Evolutionary conservation across 129 eudicot genomes (phyloP), one percentile per base, ranked within the genome.

Genomic region (Saposhnikovia divaricata): DNA sequence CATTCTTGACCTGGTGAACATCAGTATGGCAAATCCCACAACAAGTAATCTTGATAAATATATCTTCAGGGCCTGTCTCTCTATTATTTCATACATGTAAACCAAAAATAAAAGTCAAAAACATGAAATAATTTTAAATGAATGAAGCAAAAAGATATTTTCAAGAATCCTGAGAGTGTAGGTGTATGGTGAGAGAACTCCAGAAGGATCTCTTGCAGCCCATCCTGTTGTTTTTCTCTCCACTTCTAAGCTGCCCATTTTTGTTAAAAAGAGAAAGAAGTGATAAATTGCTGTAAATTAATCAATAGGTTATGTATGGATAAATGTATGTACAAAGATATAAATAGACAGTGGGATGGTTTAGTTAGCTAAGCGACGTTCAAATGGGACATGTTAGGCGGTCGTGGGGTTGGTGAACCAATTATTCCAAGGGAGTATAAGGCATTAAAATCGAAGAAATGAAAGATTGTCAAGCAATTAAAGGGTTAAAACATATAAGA

Each of bases 141-240:
- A 12, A 25, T 69, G 14, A 16, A 34, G 46, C n/a, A 79, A 23
- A 27, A n/a, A 72, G 18, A 37, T 51, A 75, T 6, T 8, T 6
- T 43, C 34, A 34, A 27, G 80, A n/a, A 43, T 92, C 99, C 99
- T 90, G 86, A 95, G 97, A 79, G 88, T 68, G 87, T 80, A 92
- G 45, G 93, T 87, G 76, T 90, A 92, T 23, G 97, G 97, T 0
- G 99, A 86, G 28, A 95, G 96, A 76, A 86, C 42, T 27, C 97
- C 99, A 75, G 99, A 87, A 19, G 98, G 84, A 77, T 95, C 99
- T 73, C 82, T 87, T 74, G 99, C 99, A 23, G 99, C 99, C 96
- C 96, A 95, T 28, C 99, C 99, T n/a, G 78, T 77, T 11, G 87
- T 82, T 44, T 82, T 88, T 51, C 87, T 90, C 81, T 87, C 96